Conservation (phyloP, 1,284 basidiomycete species). For the Malassezia cuniculi region DNA sequence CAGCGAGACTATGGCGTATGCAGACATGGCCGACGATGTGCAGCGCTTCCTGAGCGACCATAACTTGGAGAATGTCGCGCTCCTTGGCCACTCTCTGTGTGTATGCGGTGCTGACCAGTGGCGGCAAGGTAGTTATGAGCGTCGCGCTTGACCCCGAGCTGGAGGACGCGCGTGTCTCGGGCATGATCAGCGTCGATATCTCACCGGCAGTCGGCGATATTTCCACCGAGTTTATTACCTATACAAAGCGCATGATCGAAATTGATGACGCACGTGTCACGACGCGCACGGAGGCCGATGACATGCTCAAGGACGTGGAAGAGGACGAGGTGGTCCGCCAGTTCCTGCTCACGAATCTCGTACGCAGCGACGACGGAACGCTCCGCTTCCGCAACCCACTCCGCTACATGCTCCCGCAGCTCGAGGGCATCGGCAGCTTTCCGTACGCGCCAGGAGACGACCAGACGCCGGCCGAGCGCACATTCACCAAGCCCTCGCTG, state of each 20-base stretch:
- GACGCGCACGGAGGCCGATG: slow-evolving; percentile 56
- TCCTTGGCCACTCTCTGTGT: slow-evolving; percentile 79
- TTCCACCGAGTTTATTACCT: slow-evolving; percentile 53
- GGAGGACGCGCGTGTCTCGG: slow-evolving; percentile 48
- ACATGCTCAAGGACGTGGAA: slow-evolving; percentile 56
- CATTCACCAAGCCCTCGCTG: slow-evolving; percentile 56
- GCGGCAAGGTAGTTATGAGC: slow-evolving; percentile 73
- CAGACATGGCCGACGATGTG: slow-evolving; percentile 59
- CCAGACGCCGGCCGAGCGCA: slow-evolving; percentile 13
- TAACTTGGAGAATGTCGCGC: slow-evolving; percentile 51
- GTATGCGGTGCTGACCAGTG: slow-evolving; percentile 51
- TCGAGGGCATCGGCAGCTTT: slow-evolving; percentile 61
- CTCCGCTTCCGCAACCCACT: slow-evolving; percentile 62
- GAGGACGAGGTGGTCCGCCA: slow-evolving; percentile 50
- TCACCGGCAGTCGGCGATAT: slow-evolving; percentile 56
- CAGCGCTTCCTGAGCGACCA: slow-evolving; percentile 49
- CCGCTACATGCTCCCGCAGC: slow-evolving; percentile 54
- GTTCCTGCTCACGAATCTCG: slow-evolving; percentile 71
- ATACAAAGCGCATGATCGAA: slow-evolving; percentile 59
- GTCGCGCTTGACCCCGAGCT: slow-evolving; percentile 55
- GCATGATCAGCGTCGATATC: slow-evolving; percentile 69
- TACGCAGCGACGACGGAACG: slow-evolving; percentile 43
- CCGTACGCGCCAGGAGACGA: slow-evolving; percentile 48
- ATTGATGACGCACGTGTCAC: slow-evolving; percentile 53
- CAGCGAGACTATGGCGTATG: slow-evolving; percentile 57